These are phyloP conservation scores for Mycocentrospora acerina DNA, from an alignment of 2,329 filamentous ascomycete species.

Conservation along the genomic window DNA sequence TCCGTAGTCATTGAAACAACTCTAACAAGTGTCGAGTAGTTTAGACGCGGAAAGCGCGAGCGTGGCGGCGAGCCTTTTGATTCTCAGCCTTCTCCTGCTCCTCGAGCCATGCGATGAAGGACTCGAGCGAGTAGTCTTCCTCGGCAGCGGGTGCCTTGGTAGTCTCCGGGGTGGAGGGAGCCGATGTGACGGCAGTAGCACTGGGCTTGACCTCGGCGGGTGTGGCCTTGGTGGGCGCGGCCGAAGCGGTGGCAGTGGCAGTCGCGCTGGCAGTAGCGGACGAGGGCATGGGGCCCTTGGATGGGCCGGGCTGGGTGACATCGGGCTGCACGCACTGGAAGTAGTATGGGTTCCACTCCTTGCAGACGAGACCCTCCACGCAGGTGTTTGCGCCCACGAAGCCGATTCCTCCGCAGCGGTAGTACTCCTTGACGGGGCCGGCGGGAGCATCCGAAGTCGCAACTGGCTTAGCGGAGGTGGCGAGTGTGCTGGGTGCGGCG, in stretches of 20 bases:
- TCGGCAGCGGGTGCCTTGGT: slow-evolving; percentile 5
- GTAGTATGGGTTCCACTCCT: slow-evolving; percentile 48
- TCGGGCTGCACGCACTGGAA: slow-evolving; percentile 44
- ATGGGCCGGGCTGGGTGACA: slow-evolving; percentile 9
- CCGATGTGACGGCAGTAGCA: not conserved
- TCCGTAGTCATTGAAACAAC: too few species aligned
- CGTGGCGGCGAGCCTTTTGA: too few species aligned
- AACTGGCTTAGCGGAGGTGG: slow-evolving; percentile 22
- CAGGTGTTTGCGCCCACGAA: slow-evolving; percentile 45
- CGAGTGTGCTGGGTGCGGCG: slow-evolving; percentile 21
- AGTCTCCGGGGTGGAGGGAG: not conserved
- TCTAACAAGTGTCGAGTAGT: too few species aligned
- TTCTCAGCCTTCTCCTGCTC: slow-evolving; percentile 8
- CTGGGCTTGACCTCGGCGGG: slow-evolving; percentile 1
- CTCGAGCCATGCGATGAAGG: slow-evolving; percentile 17
- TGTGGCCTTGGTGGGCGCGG: slow-evolving; percentile 6
- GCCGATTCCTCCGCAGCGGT: slow-evolving; percentile 49
- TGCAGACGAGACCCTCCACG: slow-evolving; percentile 43
- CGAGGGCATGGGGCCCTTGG: slow-evolving; percentile 10
- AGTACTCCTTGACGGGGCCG: slow-evolving; percentile 19
- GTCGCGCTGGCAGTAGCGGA: slow-evolving; percentile 7
- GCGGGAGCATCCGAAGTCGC: slow-evolving; percentile 17
- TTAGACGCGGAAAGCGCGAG: too few species aligned
- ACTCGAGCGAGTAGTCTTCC: slow-evolving; percentile 21
- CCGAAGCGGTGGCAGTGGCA: slow-evolving; percentile 5